phyloP scores from a whole-genome alignment of 345 rosid species.

The Corchorus olitorius region DNA sequence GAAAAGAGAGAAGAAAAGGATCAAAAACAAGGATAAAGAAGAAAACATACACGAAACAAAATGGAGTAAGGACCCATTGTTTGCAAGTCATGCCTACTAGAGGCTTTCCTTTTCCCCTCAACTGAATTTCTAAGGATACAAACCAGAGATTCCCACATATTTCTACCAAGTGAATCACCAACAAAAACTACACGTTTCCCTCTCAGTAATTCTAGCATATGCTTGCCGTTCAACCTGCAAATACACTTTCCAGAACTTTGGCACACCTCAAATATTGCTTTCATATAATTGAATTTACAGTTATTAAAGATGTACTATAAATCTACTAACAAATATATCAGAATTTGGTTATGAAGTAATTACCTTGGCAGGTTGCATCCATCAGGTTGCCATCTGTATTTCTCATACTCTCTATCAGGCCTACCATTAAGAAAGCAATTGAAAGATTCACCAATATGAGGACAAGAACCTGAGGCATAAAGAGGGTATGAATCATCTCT shows the following conservation, averaged over 20 bases:
- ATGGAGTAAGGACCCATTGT: slow-evolving; percentile 38
- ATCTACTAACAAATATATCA: too few species aligned
- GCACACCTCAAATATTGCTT: too few species aligned
- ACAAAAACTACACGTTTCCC: slow-evolving; percentile 44
- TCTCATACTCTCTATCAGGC: slow-evolving; percentile 36
- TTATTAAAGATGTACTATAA: too few species aligned
- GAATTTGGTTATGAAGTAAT: background rate
- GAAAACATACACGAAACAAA: slow-evolving; percentile 33
- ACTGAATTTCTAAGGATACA: slow-evolving; percentile 34
- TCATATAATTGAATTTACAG: background rate
- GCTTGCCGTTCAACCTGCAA: slow-evolving; percentile 40
- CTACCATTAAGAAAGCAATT: slow-evolving; percentile 47
- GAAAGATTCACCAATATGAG: slow-evolving; percentile 47
- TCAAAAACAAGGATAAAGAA: background rate
- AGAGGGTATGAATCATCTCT: slow-evolving; percentile 42
- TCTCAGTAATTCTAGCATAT: slow-evolving; percentile 42
- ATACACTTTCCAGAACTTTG: too few species aligned
- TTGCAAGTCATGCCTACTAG: slow-evolving; percentile 35
- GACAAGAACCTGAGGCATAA: slow-evolving; percentile 42
- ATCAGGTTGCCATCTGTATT: slow-evolving; percentile 49
- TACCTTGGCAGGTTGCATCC: slow-evolving; percentile 49
- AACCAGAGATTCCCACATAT: slow-evolving; percentile 58
- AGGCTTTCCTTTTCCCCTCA: slow-evolving; percentile 29
- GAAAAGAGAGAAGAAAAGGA: background rate
- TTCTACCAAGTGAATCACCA: slow-evolving; percentile 51